Evolutionary conservation across 768 basidiomycete species (phyloP), one percentile per base, ranked within the genome.

Genomic region (Trametes gibbosa): DNA sequence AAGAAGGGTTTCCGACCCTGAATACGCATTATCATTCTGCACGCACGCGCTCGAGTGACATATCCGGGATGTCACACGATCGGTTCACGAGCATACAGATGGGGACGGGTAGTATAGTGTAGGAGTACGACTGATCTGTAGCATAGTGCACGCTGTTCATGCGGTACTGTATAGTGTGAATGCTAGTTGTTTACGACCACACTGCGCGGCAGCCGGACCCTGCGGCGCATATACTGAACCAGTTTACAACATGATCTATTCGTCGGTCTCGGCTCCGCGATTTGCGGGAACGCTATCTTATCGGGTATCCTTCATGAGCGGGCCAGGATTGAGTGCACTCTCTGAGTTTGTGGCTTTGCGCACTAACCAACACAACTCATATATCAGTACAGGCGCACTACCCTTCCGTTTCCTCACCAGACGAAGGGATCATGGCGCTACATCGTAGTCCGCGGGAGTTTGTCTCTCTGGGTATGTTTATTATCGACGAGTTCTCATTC

Each of bases 381-480:
- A 32, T 32, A 32, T 4, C 29, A 32, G 29, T 32, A 32, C 29
- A 32, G 10, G 4, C 29, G 29, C 29, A 32, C 29, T 5, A 10
- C 29, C 29, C 10, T 32, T 32, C 10, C 4, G 29, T 10, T 5
- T 32, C 29, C 29, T 32, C 10, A 10, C 4, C 29, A 6, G 35
- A 19, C 27, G 12, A n/a, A 5, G 17, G 17, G 1, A 21, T n/a
- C 3, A 63, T 64, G 66, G 63, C 65, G 51, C 62, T 66, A 50
- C 27, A 56, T 49, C 2, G 43, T 16, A 13, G 34, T 5, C 3
- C 43, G n/a, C 45, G 45, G 47, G 68, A 71, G 40, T 86, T 92
- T 47, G 83, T 82, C 19, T 84, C 86, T n/a, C 76, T 94, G 25
- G 94, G 93, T 7, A 84, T 94, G 83, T 95, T 95, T 76, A 95